Evolutionary conservation across 1,284 basidiomycete species (phyloP).

Genomic region (Pyrrhoderma noxium): DNA sequence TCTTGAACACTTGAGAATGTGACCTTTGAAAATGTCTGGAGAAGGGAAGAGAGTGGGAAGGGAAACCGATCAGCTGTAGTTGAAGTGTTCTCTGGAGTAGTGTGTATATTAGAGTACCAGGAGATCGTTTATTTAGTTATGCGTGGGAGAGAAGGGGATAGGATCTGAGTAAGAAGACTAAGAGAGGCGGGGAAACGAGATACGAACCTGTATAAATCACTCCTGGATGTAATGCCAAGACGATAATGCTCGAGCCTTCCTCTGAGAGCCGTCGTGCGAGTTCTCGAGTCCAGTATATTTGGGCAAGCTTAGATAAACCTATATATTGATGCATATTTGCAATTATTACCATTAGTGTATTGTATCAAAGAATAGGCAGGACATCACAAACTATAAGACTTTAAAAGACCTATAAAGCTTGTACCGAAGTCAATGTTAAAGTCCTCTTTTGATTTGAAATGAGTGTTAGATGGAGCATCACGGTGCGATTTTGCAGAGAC

Average conservation of each 20-base stretch:
- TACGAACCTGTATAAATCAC: conserved; percentile 22
- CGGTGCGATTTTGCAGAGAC: conserved; percentile 4
- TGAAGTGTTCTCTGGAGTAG: background rate
- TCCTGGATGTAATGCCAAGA: conserved; percentile 20
- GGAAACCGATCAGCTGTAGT: conserved; percentile 15
- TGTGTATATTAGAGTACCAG: too few relatives aligned
- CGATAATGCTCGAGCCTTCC: conserved; percentile 15
- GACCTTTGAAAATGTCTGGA: conserved; percentile 32
- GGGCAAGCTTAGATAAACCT: conserved; percentile 20
- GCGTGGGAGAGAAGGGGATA: background rate
- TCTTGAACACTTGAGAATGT: conserved; percentile 30
- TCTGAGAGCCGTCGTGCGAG: conserved; percentile 18
- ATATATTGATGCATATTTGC: background rate
- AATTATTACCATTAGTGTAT: background rate
- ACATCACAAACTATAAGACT: conserved; percentile 12
- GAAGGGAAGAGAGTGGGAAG: conserved; percentile 23
- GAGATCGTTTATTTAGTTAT: too few relatives aligned
- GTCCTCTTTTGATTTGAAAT: conserved; percentile 12
- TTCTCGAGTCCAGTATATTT: conserved; percentile 21
- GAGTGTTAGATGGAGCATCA: conserved; percentile 1
- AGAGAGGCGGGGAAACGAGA: conserved; percentile 16
- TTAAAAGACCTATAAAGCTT: conserved; percentile 4
- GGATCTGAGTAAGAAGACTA: background rate
- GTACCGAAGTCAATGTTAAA: conserved; percentile 13
- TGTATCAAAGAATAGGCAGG: background rate